Evolutionary conservation across 1,284 basidiomycete species (phyloP).

Genomic region (Termitomyces sp.): DNA sequence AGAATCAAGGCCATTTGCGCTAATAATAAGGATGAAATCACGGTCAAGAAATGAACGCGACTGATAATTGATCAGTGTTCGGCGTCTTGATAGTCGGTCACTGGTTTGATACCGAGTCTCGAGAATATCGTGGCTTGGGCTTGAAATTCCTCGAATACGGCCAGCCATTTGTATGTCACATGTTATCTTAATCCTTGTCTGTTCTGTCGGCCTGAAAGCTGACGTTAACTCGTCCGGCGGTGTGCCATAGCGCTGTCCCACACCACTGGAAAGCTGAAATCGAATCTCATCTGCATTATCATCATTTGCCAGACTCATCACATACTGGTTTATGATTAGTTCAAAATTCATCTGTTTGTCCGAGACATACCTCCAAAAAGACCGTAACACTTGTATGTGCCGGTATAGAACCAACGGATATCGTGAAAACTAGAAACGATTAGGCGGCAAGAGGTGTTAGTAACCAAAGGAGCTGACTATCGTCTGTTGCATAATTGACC

Average conservation of each 20-base stretch:
- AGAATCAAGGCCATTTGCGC: conserved; percentile 39
- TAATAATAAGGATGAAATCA: conserved; percentile 44
- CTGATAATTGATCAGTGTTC: conserved; percentile 32
- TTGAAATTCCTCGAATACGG: conserved; percentile 29
- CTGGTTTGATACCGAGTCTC: conserved; percentile 29
- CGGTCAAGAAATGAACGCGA: conserved; percentile 35
- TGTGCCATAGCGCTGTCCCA: conserved; percentile 48
- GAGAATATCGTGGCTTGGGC: conserved; percentile 37
- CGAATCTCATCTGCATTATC: conserved; percentile 42
- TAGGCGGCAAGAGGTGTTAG: neutral
- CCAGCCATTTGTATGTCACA: conserved; percentile 44
- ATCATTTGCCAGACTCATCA: conserved; percentile 39
- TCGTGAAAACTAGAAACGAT: conserved; percentile 42
- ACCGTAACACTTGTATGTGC: conserved; percentile 33
- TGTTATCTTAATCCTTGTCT: conserved; percentile 35
- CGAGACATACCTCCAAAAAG: conserved; percentile 35
- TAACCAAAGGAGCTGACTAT: conserved; percentile 33
- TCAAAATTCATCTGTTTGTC: neutral
- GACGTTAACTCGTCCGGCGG: conserved; percentile 31
- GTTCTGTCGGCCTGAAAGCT: conserved; percentile 24
- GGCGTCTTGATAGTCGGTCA: conserved; percentile 32
- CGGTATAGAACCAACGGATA: conserved; percentile 50
- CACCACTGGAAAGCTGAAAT: conserved; percentile 43
- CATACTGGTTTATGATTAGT: conserved; percentile 22
- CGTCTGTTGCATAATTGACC: conserved; percentile 45